A percentile compares a stretch with the other conserved stretches of the same genome.
Conservation (phyloP, 805 yeast species). For the Cyberlindnera misumaiensis region DNA sequence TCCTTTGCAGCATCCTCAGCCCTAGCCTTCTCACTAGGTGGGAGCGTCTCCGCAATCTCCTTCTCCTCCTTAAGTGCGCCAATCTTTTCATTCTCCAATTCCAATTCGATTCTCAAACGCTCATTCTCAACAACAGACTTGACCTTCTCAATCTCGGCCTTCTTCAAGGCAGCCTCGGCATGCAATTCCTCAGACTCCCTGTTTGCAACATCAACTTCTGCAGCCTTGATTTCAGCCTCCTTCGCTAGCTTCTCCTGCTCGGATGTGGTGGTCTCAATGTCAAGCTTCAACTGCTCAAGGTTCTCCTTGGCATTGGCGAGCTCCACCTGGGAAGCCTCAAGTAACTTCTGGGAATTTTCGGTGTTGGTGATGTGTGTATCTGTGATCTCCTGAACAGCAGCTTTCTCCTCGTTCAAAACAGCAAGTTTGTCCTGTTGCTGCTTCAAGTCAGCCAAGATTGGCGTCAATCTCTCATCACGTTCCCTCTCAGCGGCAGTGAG, state of each 20-base stretch:
- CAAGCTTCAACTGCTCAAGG: constrained; percentile 28
- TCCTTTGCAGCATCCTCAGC: constrained; percentile 4
- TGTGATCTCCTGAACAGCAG: constrained; percentile 37
- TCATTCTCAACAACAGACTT: constrained; percentile 31
- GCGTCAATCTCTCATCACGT: constrained; percentile 47
- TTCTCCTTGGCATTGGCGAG: constrained; percentile 30
- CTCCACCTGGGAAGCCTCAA: constrained; percentile 38
- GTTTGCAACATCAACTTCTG: constrained; percentile 27
- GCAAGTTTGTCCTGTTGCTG: constrained; percentile 42
- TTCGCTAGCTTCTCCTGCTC: constrained; percentile 27
- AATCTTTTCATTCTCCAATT: constrained; percentile 30
- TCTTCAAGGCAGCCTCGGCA: constrained; percentile 30
- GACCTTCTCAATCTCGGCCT: constrained; percentile 31
- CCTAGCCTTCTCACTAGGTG: constrained; percentile 17
- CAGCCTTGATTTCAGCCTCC: constrained; percentile 25
- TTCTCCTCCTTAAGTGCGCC: constrained; percentile 30
- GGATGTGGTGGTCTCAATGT: constrained; percentile 24
- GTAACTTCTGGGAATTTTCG: constrained; percentile 34
- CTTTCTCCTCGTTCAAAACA: constrained; percentile 44
- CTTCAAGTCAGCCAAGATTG: constrained; percentile 46
- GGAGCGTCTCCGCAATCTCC: constrained; percentile 33
- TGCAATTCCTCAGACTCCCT: constrained; percentile 31
- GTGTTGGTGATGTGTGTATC: constrained; percentile 38
- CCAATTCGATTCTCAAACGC: constrained; percentile 28
- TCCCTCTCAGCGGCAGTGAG: constrained; percentile 38